These are phyloP conservation scores for Iberis pinnata DNA, from an alignment of 345 rosid species.

Conservation along the genomic window DNA sequence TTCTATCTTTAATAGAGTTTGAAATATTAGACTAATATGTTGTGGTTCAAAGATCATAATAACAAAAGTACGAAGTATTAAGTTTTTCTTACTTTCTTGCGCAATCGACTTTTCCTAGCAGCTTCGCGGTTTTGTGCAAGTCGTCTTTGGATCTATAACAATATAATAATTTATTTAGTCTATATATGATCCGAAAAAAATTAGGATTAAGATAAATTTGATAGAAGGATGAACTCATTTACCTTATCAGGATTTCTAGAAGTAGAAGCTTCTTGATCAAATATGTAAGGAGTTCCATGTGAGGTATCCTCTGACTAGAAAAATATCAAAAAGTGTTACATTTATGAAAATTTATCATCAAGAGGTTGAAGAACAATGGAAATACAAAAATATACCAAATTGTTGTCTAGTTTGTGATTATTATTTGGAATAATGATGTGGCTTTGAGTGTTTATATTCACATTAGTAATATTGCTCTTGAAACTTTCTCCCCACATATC, in stretches of 20 bases:
- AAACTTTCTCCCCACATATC: conserved; percentile 84
- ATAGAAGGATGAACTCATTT: too few species aligned
- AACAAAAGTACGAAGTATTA: too few species aligned
- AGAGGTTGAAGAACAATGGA: neutral
- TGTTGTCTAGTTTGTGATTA: conserved; percentile 55
- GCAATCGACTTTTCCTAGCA: conserved; percentile 93
- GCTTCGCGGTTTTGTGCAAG: conserved; percentile 98
- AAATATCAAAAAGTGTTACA: conserved; percentile 2
- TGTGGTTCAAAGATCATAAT: neutral
- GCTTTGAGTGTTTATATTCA: conserved; percentile 38
- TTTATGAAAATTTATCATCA: neutral
- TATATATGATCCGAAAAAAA: too few species aligned
- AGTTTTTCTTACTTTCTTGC: conserved; percentile 79
- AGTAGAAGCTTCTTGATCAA: conserved; percentile 65
- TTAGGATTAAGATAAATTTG: too few species aligned
- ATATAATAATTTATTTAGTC: conserved; percentile 1
- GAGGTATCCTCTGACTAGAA: conserved; percentile 85
- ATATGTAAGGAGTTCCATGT: conserved; percentile 55
- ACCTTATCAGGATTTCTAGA: conserved; percentile 69
- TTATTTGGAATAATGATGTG: conserved; percentile 46
- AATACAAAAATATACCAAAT: conserved; percentile 38
- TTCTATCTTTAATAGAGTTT: too few species aligned
- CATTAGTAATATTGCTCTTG: conserved; percentile 36
- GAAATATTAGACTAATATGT: too few species aligned
- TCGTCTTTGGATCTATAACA: conserved; percentile 72